Evolutionary conservation across 306 rosid species (phyloP).

Genomic region (Nissolia schottii): DNA sequence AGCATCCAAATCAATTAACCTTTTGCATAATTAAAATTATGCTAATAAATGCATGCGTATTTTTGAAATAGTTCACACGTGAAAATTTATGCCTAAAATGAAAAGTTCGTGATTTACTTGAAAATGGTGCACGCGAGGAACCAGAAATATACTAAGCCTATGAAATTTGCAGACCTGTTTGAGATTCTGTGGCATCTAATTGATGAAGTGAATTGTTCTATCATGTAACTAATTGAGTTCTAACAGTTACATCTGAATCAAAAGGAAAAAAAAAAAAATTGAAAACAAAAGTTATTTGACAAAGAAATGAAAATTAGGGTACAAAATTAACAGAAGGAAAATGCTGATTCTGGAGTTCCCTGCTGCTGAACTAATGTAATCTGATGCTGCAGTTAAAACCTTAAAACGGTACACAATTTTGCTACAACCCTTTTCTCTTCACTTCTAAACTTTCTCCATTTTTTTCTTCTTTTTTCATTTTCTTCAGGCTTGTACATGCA

Average conservation of each 20-base stretch:
- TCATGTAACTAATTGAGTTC: conserved; percentile 46
- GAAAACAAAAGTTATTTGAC: too few relatives aligned
- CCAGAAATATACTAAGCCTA: too few relatives aligned
- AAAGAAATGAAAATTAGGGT: conserved; percentile 42
- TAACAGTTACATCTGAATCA: conserved; percentile 55
- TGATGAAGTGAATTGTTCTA: too few relatives aligned
- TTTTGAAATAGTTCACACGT: too few relatives aligned
- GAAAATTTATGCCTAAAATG: too few relatives aligned
- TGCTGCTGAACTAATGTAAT: conserved; percentile 39
- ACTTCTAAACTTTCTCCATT: background rate
- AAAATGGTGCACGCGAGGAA: too few relatives aligned
- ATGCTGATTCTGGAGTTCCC: conserved; percentile 28
- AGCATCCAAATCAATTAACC: too few relatives aligned
- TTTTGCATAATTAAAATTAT: too few relatives aligned
- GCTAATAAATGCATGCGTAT: too few relatives aligned
- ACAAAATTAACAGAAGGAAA: conserved; percentile 50
- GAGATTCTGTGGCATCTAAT: too few relatives aligned
- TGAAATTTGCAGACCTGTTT: too few relatives aligned
- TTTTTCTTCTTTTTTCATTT: background rate
- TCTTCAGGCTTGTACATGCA: conserved; percentile 35
- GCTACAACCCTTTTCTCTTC: conserved; percentile 31
- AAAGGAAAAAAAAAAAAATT: conserved; percentile 20
- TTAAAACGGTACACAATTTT: conserved; percentile 47
- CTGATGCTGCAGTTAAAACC: conserved; percentile 39
- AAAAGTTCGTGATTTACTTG: too few relatives aligned